Conservation (phyloP, 2,329 filamentous ascomycete species). For the Fusarium clavum region DNA sequence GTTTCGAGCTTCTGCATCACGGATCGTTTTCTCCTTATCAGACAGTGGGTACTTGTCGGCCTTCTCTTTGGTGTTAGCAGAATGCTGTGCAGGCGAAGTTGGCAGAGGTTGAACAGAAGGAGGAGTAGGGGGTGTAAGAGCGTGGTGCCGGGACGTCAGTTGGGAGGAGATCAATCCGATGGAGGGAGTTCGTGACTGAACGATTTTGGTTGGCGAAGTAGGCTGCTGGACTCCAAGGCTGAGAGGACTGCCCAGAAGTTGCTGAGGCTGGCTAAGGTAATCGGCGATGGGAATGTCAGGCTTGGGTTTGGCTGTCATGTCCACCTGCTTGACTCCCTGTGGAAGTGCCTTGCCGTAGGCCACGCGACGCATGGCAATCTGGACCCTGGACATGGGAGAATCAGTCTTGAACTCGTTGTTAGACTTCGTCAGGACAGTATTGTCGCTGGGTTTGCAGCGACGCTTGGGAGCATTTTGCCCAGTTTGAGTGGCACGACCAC, state of each 20-base stretch:
- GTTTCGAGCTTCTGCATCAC: background rate
- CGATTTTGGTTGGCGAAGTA: too few relatives aligned
- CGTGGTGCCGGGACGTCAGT: background rate
- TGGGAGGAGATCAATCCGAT: background rate
- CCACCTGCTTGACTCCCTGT: background rate
- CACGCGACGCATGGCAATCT: background rate
- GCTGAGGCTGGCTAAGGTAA: background rate
- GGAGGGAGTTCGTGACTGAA: background rate
- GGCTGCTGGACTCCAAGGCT: background rate
- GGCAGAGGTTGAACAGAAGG: background rate
- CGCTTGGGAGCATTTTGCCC: background rate
- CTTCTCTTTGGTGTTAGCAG: background rate
- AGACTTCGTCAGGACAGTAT: background rate
- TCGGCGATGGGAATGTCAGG: background rate
- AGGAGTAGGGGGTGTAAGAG: background rate
- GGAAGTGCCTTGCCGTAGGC: background rate
- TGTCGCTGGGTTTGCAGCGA: background rate
- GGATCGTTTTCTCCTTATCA: slow-evolving; percentile 2
- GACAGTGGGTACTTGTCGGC: background rate
- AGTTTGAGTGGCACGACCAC: background rate
- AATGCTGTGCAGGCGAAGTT: too few relatives aligned
- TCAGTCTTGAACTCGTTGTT: background rate
- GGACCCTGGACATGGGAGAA: background rate
- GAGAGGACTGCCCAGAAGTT: background rate
- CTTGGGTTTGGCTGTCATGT: background rate